phyloP scores from a whole-genome alignment of 306 rosid species.

The Castanea sativa region DNA sequence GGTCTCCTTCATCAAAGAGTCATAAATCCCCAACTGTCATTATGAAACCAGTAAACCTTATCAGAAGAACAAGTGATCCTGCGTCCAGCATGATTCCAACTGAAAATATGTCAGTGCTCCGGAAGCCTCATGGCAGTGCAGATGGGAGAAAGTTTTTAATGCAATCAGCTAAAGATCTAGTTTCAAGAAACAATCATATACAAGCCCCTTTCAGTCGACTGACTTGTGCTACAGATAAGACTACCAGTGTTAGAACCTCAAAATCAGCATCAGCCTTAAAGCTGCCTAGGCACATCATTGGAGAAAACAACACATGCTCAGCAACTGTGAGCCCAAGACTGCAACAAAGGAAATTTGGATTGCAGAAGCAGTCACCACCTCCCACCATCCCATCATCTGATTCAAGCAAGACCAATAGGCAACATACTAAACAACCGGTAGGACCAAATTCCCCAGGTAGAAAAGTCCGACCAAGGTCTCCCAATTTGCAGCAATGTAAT shows the following conservation, averaged over 20 bases:
- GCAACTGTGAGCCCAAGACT: constrained; percentile 55
- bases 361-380: constrained; percentile 62
- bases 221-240: constrained; percentile 33
- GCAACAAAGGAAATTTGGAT: constrained; percentile 46
- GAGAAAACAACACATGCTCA: constrained; percentile 32
- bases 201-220: constrained; percentile 31
- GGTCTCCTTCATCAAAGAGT: constrained; percentile 29
- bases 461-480: constrained; percentile 41
- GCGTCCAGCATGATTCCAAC: constrained; percentile 25
- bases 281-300: constrained; percentile 26
- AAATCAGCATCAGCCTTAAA: constrained; percentile 39
- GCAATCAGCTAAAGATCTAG: constrained; percentile 32
- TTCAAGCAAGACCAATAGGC: constrained; percentile 46
- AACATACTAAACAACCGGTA: constrained; percentile 26
- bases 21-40: constrained; percentile 49
- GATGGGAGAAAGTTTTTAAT: constrained; percentile 44
- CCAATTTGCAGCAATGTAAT: constrained; percentile 38
- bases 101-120: constrained; percentile 32
- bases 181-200: constrained; percentile 27
- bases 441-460: constrained; percentile 40
- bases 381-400: constrained; percentile 40
- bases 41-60: constrained; percentile 56
- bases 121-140: constrained; percentile 24
- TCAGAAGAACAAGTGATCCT: constrained; percentile 34
- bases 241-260: constrained; percentile 31